These are phyloP conservation scores for Myxozyma mucilagina DNA, from an alignment of 805 yeast genomes.

Conservation along the genomic window DNA sequence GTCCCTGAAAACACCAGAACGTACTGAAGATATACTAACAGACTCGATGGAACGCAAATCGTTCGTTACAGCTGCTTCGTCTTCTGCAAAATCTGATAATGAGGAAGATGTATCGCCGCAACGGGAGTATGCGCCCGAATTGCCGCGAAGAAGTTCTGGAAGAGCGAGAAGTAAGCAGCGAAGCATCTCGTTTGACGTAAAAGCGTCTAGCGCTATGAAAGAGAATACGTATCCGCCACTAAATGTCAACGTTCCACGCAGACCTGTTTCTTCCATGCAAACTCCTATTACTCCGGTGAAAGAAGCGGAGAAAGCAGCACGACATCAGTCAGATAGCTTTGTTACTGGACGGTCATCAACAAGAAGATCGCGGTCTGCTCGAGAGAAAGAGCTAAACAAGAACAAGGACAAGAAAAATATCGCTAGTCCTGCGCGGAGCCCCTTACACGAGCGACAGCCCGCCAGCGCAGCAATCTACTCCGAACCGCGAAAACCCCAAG, in stretches of 20 bases:
- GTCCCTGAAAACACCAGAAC: neutral
- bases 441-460: conserved; percentile 1
- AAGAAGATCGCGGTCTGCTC: no score
- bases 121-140: conserved; percentile 1
- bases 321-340: no score
- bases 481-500: neutral
- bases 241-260: no score
- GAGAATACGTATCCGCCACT: no score
- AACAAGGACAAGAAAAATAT: no score
- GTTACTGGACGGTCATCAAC: no score
- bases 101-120: neutral
- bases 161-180: conserved; percentile 2
- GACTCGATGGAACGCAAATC: conserved; percentile 4
- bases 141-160: conserved; percentile 13
- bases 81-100: conserved; percentile 5
- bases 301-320: neutral
- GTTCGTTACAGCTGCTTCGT: conserved; percentile 13
- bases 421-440: neutral
- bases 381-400: no score
- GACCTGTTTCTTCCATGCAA: no score
- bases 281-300: neutral
- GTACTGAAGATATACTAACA: neutral
- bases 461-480: conserved; percentile 1
- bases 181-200: conserved; percentile 5
- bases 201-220: no score